Evolutionary conservation across 768 basidiomycete species (phyloP).

Genomic region (Mycena metata): DNA sequence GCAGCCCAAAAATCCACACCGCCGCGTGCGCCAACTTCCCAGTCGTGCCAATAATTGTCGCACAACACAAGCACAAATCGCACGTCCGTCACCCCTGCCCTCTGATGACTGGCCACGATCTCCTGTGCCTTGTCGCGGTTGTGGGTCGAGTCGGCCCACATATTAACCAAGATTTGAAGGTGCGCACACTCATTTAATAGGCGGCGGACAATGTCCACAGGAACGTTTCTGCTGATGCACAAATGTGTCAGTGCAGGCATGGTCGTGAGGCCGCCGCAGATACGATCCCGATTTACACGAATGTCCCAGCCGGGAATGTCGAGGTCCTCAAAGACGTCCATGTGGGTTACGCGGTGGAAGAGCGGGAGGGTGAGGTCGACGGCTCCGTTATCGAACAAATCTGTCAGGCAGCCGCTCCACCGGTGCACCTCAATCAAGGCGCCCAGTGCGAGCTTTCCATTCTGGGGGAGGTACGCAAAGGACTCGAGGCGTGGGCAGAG

Average conservation of each 20-base stretch:
- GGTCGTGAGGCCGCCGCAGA: not conserved
- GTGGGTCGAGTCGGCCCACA: not conserved
- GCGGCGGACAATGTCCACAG: not conserved
- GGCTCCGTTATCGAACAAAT: constrained; percentile 1
- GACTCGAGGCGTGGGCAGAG: constrained; percentile 18
- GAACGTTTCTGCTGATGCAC: constrained; percentile 11
- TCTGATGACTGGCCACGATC: not conserved
- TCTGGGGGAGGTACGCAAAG: not conserved
- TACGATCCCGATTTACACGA: too few species aligned
- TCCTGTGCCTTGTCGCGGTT: too few species aligned
- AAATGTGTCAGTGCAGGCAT: constrained; percentile 28
- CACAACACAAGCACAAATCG: constrained; percentile 28
- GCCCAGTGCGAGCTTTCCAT: not conserved
- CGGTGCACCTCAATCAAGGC: not conserved
- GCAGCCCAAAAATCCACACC: constrained; percentile 28
- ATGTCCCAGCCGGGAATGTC: not conserved
- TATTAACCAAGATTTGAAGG: constrained; percentile 17
- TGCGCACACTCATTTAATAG: constrained; percentile 6
- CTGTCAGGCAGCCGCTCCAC: constrained; percentile 20
- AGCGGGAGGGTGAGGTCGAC: constrained; percentile 5
- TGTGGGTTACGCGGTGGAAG: constrained; percentile 24
- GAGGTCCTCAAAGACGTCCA: constrained; percentile 28
- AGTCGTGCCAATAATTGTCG: constrained; percentile 17
- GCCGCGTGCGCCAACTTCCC: constrained; percentile 16
- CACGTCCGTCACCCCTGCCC: constrained; percentile 3